Conservation (phyloP, 2,329 filamentous ascomycete genomes). For the Chrysoporthe austroafricana region DNA sequence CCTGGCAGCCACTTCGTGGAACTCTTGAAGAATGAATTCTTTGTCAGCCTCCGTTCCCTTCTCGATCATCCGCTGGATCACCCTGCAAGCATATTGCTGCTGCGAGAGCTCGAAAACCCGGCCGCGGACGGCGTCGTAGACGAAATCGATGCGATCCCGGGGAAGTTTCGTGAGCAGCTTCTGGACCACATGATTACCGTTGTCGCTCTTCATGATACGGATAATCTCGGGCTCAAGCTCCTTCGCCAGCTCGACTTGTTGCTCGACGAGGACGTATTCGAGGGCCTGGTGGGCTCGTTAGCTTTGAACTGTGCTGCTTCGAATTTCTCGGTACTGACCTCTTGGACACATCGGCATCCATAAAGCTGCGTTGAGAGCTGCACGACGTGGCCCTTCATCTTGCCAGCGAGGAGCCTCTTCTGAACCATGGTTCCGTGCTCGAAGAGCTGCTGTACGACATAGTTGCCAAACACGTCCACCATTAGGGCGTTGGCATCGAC, state of each 20-base stretch:
- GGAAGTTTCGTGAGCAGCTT: conserved; percentile 86
- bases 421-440: conserved; percentile 94
- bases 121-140: conserved; percentile 78
- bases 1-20: conserved; percentile 71
- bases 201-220: conserved; percentile 80
- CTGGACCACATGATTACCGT: conserved; percentile 96
- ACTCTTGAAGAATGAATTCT: conserved; percentile 73
- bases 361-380: conserved; percentile 87
- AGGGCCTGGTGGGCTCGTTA: conserved; percentile 64
- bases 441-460: conserved; percentile 97
- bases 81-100: conserved; percentile 87
- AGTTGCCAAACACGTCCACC: conserved; percentile 97
- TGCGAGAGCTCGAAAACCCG: conserved; percentile 75
- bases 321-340: conserved; percentile 58
- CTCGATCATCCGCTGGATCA: conserved; percentile 91
- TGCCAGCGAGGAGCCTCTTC: conserved; percentile 82
- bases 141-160: conserved; percentile 78
- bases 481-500: conserved; percentile 85
- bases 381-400: conserved; percentile 85
- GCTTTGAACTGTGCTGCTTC: conserved; percentile 13
- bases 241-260: conserved; percentile 81
- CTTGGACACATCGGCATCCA: conserved; percentile 93
- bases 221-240: conserved; percentile 80
- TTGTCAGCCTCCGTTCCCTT: conserved; percentile 75
- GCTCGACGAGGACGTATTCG: conserved; percentile 88